Evolutionary conservation across 148 eudicot genomes (phyloP).

Genomic region (Rhododendron vialii): DNA sequence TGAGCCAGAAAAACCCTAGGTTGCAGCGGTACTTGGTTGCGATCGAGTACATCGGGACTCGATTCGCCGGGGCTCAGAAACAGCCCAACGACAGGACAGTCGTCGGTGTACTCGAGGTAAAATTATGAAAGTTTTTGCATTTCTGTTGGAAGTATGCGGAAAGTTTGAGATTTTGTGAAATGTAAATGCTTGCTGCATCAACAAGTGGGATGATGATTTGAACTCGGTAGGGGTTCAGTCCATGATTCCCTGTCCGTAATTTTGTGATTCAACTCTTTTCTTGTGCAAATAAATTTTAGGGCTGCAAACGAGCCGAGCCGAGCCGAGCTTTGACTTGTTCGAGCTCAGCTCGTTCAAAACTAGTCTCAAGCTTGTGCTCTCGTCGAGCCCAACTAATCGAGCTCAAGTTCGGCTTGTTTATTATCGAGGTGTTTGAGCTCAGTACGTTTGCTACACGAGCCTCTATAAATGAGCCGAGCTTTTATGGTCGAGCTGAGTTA

Average conservation of each 20-base stretch:
- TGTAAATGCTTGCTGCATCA: not conserved
- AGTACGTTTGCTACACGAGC: too few relatives aligned
- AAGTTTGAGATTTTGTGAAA: not conserved
- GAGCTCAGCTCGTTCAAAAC: not conserved
- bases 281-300: not conserved
- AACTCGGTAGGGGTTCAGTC: not conserved
- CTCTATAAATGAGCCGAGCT: too few relatives aligned
- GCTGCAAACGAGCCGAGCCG: not conserved
- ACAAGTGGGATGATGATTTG: not conserved
- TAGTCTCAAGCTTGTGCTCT: not conserved
- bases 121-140: not conserved
- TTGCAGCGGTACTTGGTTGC: conserved; percentile 80
- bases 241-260: not conserved
- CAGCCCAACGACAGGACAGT: conserved; percentile 67
- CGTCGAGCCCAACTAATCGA: too few relatives aligned
- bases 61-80: conserved; percentile 80
- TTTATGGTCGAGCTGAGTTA: too few relatives aligned
- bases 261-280: not conserved
- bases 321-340: not conserved
- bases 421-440: too few relatives aligned
- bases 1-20: conserved; percentile 36
- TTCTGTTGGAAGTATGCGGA: not conserved
- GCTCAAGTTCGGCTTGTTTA: too few relatives aligned
- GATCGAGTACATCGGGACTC: conserved; percentile 87
- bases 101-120: conserved; percentile 87